phyloP scores from a whole-genome alignment of 768 basidiomycete species.

The Phanerodontia chrysosporium region DNA sequence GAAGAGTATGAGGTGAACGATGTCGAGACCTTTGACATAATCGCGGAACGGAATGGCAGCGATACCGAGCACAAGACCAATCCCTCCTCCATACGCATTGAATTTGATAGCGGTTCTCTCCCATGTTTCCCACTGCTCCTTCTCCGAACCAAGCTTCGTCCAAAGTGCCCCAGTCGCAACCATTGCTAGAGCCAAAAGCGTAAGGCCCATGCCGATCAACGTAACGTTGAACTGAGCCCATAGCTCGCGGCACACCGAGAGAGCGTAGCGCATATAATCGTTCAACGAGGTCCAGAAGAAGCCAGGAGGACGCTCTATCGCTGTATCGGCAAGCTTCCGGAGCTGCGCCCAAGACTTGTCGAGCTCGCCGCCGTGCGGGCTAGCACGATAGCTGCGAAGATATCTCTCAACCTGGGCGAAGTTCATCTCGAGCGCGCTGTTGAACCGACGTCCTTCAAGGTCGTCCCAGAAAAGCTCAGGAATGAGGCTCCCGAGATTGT shows the following conservation, averaged over 20 bases:
- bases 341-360: conserved; percentile 58
- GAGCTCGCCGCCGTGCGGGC: conserved; percentile 69
- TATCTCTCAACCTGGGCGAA: conserved; percentile 72
- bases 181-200: conserved; percentile 52
- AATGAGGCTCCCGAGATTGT: conserved; percentile 88
- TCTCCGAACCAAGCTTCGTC: conserved; percentile 37
- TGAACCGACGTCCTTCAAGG: conserved; percentile 35
- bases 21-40: conserved; percentile 43
- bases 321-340: conserved; percentile 39
- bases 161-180: conserved; percentile 56
- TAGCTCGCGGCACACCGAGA: conserved; percentile 71
- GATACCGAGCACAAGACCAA: conserved; percentile 8
- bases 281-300: conserved; percentile 23
- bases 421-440: conserved; percentile 65
- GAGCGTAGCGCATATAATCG: conserved; percentile 56
- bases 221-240: conserved; percentile 93
- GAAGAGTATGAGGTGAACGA: conserved; percentile 50
- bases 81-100: conserved; percentile 6
- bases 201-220: conserved; percentile 72
- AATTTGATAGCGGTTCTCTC: conserved; percentile 14
- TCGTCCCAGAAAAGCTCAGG: conserved; percentile 83
- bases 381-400: conserved; percentile 70
- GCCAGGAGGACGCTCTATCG: neutral
- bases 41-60: conserved; percentile 23
- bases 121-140: conserved; percentile 41